A percentile compares a stretch with the other conserved stretches of the same genome.
These are phyloP conservation scores for Pilobolus umbonatus DNA, from an alignment of 192 early-diverging fungal genomes.

Conservation along the genomic window DNA sequence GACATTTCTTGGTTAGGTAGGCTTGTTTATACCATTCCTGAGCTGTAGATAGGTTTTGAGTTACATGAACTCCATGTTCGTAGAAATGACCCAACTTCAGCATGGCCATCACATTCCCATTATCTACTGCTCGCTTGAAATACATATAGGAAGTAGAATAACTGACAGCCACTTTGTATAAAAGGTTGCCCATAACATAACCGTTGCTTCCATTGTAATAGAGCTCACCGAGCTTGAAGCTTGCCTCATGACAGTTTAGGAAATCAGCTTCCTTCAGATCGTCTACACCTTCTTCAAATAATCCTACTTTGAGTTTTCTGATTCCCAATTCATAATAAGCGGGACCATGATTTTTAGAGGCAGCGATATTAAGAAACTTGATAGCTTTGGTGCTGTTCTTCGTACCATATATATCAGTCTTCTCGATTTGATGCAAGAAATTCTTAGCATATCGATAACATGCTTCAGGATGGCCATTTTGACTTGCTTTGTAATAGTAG, in stretches of 20 bases:
- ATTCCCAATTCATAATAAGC: neutral
- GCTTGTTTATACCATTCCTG: neutral
- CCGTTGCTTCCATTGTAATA: neutral
- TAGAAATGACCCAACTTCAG: neutral
- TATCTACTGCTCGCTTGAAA: neutral
- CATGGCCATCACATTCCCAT: neutral
- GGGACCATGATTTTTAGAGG: neutral
- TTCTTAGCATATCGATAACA: neutral
- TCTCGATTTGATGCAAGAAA: neutral
- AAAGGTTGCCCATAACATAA: neutral
- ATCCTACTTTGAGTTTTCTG: neutral
- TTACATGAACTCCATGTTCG: neutral
- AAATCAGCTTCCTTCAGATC: slow-evolving; percentile 8
- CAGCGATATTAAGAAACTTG: neutral
- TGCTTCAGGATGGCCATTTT: neutral
- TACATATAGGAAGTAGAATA: neutral
- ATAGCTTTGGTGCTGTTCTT: neutral
- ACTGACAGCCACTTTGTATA: neutral
- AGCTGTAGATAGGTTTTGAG: neutral
- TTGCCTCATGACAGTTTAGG: neutral
- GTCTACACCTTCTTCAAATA: neutral
- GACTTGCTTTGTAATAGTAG: neutral
- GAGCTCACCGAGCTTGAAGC: neutral
- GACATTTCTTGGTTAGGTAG: neutral
- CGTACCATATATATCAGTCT: neutral